Base-by-base conservation (phyloP, 2,329 filamentous ascomycete genomes). In the Aspergillus terreus region DNA sequence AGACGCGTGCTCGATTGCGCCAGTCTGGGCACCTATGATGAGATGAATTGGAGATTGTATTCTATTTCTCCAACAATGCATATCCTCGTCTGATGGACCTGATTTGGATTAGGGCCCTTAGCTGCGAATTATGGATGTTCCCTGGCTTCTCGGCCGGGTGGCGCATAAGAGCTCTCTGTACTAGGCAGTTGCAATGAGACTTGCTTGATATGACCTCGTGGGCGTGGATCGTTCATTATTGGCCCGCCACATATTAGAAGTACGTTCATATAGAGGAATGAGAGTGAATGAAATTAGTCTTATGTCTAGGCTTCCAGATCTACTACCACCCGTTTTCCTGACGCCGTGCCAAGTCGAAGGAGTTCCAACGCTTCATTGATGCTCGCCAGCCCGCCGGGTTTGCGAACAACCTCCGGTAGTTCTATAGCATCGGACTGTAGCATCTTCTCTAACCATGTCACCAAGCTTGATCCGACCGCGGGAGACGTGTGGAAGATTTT, bases 401-500 rank as follows among this genome's bases (percentile, higher is more conserved):
- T 79, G 21, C 82, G 80, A 15, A 87, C 77, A n/a, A 88, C 80
- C 27, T 87, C 83, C 0, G 87, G 86, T 4, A 84, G 76, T 4
- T 75, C 70, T 3, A 91, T 61, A 0, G 76, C 63, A 0, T 77
- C 74, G 0, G 76, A 71, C 7, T 78, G 72, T 6, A 91, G 67
- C n/a, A 91, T 67, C 21, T 76, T 71, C 64, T 90, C 87, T 23
- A 90, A 71, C 87, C 87, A 91, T 1, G 72, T 64, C 11, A 83
- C 82, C 49, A 90, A 64, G 0, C 76, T 76, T 55, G 84, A 79
- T 0, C 88, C 88, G 0, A 90, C 74, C 1, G 76, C 75, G 0
- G 82, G 79, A 0, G 84, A 77, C 52, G 86, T 83, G 62, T 92
- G 88, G 62, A 89, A 91, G 4, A 89, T 62, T 67, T 91, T 91